Percentiles rank a stretch among this genome's conserved stretches.
Evolutionary conservation across 192 early-diverging fungal genomes (phyloP).

Genomic region (Coemansia sp.): DNA sequence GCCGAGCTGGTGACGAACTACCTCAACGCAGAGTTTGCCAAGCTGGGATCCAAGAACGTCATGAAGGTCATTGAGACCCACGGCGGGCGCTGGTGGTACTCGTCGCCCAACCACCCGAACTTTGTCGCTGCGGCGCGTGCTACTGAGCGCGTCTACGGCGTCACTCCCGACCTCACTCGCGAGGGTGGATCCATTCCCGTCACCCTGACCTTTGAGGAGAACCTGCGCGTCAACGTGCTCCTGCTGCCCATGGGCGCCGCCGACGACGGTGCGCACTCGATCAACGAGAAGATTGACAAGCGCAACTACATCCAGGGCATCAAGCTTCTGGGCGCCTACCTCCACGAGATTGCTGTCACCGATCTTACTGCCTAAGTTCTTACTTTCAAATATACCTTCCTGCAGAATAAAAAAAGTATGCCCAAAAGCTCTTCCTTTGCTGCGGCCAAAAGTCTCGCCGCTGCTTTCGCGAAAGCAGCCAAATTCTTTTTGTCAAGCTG

Average conservation of each 20-base stretch:
- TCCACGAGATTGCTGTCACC: slow-evolving; percentile 75
- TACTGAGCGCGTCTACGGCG: slow-evolving; percentile 86
- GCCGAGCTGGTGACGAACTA: slow-evolving; percentile 70
- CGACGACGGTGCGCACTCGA: slow-evolving; percentile 96
- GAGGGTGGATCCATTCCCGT: slow-evolving; percentile 99
- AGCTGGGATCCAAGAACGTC: slow-evolving; percentile 87
- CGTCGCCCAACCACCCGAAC: slow-evolving; percentile 88
- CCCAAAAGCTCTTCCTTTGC: background rate
- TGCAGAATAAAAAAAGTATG: background rate
- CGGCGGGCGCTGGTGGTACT: slow-evolving; percentile 88
- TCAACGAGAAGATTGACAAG: slow-evolving; percentile 94
- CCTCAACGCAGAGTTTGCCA: slow-evolving; percentile 81
- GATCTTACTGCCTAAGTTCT: slow-evolving; percentile 13
- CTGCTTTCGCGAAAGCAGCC: background rate
- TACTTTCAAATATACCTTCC: background rate
- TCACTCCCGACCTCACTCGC: slow-evolving; percentile 92
- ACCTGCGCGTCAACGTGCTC: slow-evolving; percentile 83
- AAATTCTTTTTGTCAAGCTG: background rate
- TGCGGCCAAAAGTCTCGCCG: background rate
- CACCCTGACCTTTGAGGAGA: slow-evolving; percentile 96
- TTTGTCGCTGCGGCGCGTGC: slow-evolving; percentile 90
- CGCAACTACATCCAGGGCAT: slow-evolving; percentile 94
- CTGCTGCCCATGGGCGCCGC: slow-evolving; percentile 93
- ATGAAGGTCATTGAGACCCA: slow-evolving; percentile 72
- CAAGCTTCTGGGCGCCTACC: slow-evolving; percentile 88